Evolutionary conservation across 1,284 basidiomycete genomes (phyloP).

Genomic region (Microbotryum lychnidis-dioicae): DNA sequence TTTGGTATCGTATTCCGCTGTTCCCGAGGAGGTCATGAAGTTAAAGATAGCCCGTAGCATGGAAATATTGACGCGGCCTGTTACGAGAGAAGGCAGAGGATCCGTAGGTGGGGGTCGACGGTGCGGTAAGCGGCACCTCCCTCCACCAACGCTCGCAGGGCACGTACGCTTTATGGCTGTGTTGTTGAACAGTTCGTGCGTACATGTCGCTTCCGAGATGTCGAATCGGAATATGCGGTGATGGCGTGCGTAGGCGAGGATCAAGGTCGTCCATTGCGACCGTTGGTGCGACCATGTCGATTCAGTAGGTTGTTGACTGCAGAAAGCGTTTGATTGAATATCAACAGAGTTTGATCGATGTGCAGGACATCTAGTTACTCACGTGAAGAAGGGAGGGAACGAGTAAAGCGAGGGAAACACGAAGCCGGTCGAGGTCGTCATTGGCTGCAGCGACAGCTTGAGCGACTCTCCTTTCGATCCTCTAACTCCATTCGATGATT

Average conservation of each 20-base stretch:
- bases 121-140: too few species aligned
- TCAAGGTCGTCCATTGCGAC: constrained; percentile 44
- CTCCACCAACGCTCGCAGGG: too few species aligned
- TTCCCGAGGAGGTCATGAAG: constrained; percentile 29
- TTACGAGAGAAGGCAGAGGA: neutral
- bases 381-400: constrained; percentile 52
- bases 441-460: constrained; percentile 7
- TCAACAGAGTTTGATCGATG: neutral
- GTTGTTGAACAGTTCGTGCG: constrained; percentile 40
- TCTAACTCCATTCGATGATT: too few species aligned
- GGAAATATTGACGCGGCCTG: constrained; percentile 7
- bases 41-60: constrained; percentile 8
- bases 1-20: constrained; percentile 38
- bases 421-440: constrained; percentile 37
- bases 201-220: constrained; percentile 36
- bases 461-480: too few species aligned
- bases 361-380: constrained; percentile 8
- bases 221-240: constrained; percentile 43
- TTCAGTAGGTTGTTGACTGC: constrained; percentile 46
- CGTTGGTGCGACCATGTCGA: constrained; percentile 45
- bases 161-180: constrained; percentile 38
- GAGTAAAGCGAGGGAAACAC: constrained; percentile 45
- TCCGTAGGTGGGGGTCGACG: neutral
- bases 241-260: constrained; percentile 43
- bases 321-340: neutral